Conservation (phyloP, 768 basidiomycete species). For the Serendipita sp. region DNA sequence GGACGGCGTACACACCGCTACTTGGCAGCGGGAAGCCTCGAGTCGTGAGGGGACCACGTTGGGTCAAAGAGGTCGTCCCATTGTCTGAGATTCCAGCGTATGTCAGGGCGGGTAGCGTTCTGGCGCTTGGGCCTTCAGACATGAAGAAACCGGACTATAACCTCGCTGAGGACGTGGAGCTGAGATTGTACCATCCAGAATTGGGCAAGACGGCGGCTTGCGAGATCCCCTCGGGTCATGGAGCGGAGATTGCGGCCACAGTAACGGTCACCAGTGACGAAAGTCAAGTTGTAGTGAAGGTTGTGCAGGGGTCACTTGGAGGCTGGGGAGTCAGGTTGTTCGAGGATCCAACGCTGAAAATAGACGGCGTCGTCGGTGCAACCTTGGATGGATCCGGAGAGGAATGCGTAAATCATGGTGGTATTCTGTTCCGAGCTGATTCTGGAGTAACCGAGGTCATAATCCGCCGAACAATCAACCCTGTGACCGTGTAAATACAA, state of each 20-base stretch:
- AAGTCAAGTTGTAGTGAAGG: conserved; percentile 20
- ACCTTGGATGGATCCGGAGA: not conserved
- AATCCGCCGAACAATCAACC: not conserved
- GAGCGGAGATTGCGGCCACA: conserved; percentile 26
- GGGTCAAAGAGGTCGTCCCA: conserved; percentile 48
- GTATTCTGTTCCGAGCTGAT: not conserved
- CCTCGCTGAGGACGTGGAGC: conserved; percentile 31
- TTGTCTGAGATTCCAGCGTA: conserved; percentile 51
- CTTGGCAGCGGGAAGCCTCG: conserved; percentile 16
- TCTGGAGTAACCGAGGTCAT: not conserved
- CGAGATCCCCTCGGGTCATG: conserved; percentile 30
- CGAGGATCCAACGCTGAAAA: not conserved
- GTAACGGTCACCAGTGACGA: conserved; percentile 24
- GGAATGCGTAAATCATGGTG: not conserved
- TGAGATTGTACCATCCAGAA: conserved; percentile 38
- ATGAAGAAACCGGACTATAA: conserved; percentile 46
- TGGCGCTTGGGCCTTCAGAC: conserved; percentile 40
- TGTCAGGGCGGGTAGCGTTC: conserved; percentile 41
- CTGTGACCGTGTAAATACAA: not conserved
- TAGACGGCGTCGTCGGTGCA: not conserved
- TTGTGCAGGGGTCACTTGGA: conserved; percentile 8
- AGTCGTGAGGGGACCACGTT: conserved; percentile 39
- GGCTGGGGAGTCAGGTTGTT: not conserved
- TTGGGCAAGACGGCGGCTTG: conserved; percentile 26
- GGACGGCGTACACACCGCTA: conserved; percentile 3